Conservation (phyloP, 164 flowering plant genomes). For the Aristolochia contorta region DNA sequence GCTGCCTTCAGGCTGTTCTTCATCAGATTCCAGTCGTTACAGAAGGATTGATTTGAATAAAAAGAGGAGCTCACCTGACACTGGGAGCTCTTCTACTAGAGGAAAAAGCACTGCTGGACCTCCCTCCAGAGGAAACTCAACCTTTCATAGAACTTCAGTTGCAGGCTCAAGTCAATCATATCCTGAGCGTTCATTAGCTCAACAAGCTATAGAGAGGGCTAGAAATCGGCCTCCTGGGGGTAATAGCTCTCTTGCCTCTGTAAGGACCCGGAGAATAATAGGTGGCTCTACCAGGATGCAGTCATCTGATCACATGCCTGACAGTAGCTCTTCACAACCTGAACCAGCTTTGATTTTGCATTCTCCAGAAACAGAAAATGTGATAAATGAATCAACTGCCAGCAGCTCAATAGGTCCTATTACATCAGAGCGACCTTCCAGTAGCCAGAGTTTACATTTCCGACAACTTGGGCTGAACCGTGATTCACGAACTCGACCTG, state of each 20-base stretch:
- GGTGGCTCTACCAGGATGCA: constrained; percentile 27
- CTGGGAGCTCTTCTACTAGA: constrained; percentile 45
- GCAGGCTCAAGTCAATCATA: constrained; percentile 19
- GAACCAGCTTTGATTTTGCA: constrained; percentile 16
- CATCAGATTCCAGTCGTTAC: constrained; percentile 29
- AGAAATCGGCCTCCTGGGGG: constrained; percentile 23
- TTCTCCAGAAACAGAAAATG: constrained; percentile 19
- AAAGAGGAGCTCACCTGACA: constrained; percentile 33
- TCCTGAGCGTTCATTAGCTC: constrained; percentile 22
- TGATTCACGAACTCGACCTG: constrained; percentile 26
- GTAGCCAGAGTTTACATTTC: constrained; percentile 16
- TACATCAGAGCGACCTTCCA: constrained; percentile 17
- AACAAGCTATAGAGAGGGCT: constrained; percentile 27
- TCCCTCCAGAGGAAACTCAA: constrained; percentile 22
- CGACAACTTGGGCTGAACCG: constrained; percentile 26
- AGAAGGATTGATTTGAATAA: constrained; percentile 24
- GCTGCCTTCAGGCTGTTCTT: constrained; percentile 33
- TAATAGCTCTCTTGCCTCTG: constrained; percentile 31
- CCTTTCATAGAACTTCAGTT: constrained; percentile 5
- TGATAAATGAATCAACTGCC: constrained; percentile 12
- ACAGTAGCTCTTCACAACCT: constrained; percentile 17
- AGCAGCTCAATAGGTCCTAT: constrained; percentile 23
- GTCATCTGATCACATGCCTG: constrained; percentile 25
- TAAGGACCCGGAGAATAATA: constrained; percentile 36
- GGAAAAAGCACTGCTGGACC: constrained; percentile 38